Conservation (phyloP, 2,329 filamentous ascomycete genomes). For the Exophiala phaeomuriformis region DNA sequence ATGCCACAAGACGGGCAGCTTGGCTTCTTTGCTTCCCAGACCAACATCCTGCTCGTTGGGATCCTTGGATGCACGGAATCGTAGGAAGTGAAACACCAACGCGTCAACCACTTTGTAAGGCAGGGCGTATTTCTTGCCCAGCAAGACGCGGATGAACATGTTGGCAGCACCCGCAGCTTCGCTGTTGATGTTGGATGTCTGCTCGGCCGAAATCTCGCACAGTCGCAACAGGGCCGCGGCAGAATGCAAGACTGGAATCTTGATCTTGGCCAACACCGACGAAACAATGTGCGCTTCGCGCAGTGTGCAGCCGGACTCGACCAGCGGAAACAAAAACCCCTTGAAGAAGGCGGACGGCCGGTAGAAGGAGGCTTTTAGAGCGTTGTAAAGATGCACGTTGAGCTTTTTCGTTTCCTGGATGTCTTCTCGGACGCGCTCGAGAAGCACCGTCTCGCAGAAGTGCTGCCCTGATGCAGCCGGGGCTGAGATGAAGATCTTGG, state of each 20-base stretch:
- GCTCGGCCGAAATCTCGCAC: slow-evolving; percentile 88
- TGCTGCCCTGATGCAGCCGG: slow-evolving; percentile 72
- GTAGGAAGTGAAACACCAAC: slow-evolving; percentile 91
- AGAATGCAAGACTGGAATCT: slow-evolving; percentile 84
- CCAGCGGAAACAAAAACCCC: slow-evolving; percentile 84
- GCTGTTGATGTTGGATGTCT: slow-evolving; percentile 65
- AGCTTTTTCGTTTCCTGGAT: slow-evolving; percentile 92
- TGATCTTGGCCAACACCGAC: slow-evolving; percentile 74
- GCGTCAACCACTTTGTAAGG: slow-evolving; percentile 93
- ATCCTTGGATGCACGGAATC: slow-evolving; percentile 65
- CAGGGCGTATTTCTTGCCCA: slow-evolving; percentile 95
- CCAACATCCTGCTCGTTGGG: slow-evolving; percentile 51
- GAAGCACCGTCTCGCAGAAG: slow-evolving; percentile 78
- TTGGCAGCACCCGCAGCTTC: slow-evolving; percentile 90
- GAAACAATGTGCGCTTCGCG: slow-evolving; percentile 88
- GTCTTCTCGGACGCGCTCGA: slow-evolving; percentile 86
- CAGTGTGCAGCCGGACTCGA: slow-evolving; percentile 76
- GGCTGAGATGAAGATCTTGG: slow-evolving; percentile 81
- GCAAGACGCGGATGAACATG: slow-evolving; percentile 83
- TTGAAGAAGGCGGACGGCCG: slow-evolving; percentile 97
- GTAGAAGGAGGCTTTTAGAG: slow-evolving; percentile 85
- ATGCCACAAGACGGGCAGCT: slow-evolving; percentile 91
- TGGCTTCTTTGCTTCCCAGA: slow-evolving; percentile 45
- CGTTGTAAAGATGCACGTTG: slow-evolving; percentile 90
- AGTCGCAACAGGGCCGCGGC: slow-evolving; percentile 84